Evolutionary conservation across 352 stramenopile genomes (phyloP).

Genomic region (Aphanomyces invadans): DNA sequence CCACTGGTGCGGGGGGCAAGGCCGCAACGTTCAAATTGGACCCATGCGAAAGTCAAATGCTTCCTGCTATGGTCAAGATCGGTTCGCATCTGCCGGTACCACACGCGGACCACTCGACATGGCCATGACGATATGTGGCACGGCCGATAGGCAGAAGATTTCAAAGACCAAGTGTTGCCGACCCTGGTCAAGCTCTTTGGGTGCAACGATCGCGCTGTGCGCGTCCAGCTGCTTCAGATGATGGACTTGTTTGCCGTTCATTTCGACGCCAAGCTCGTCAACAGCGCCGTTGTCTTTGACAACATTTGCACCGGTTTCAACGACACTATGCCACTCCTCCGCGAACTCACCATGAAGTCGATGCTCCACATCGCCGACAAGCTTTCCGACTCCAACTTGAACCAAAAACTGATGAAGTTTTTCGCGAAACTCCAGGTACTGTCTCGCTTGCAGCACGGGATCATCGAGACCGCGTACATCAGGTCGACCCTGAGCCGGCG

Average conservation of each 20-base stretch:
- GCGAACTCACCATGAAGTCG: conserved; percentile 88
- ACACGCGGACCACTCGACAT: no score
- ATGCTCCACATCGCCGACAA: conserved; percentile 89
- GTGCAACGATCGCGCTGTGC: conserved; percentile 86
- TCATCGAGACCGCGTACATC: no score
- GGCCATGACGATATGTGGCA: conserved; percentile 1
- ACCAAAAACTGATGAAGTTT: conserved; percentile 89
- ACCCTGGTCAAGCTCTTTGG: conserved; percentile 86
- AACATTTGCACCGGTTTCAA: conserved; percentile 89
- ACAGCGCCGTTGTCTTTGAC: conserved; percentile 85
- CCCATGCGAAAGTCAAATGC: conserved; percentile 80
- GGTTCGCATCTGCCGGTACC: conserved; percentile 47
- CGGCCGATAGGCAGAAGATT: conserved; percentile 47
- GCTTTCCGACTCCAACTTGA: conserved; percentile 84
- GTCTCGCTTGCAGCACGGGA: background rate
- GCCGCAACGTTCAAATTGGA: conserved; percentile 58
- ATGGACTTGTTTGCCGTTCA: conserved; percentile 85
- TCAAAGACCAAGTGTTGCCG: conserved; percentile 82
- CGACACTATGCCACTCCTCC: conserved; percentile 76
- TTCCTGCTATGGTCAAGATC: conserved; percentile 83
- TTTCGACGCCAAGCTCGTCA: conserved; percentile 87
- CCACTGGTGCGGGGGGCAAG: conserved; percentile 35
- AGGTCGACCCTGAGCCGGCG: conserved; percentile 83
- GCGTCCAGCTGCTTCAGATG: conserved; percentile 87
- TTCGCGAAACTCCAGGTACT: conserved; percentile 85